Evolutionary conservation across 2,329 filamentous ascomycete genomes (phyloP), one percentile per base, ranked within the genome.

Genomic region (Pseudogymnoascus sp.): DNA sequence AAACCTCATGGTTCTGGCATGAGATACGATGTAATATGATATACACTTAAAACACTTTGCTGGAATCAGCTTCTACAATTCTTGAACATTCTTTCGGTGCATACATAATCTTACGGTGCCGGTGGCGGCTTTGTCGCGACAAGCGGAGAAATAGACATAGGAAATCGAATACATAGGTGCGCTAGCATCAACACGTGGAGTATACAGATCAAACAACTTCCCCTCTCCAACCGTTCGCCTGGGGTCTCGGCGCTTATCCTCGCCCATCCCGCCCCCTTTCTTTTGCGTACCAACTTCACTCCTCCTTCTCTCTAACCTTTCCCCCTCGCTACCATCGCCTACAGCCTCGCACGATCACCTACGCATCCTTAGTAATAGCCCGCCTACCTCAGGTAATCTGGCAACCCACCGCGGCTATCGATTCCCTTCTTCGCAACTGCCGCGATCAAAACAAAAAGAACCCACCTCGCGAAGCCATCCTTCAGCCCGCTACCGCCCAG

Each of bases 381-480:
- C 13, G n/a, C 45, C 45, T 59, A 59, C 55, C 36, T 59, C 55
- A 59, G 25, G 55, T 59, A 59, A 31, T 39, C 18, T 59, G 55
- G 55, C 55, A 59, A 59, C 55, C 55, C 55, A 61, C 60, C 48
- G n/a, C 48, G 40, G 21, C 45, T 59, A 60, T 61, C 60, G 7
- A 42, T 29, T 7, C 61, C 64, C 27, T 64, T 62, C 48, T 67
- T 68, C 55, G 61, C 59, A 7, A 61, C 62, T n/a, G 64, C 27
- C 31, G 66, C 64, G 33, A 68, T 71, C 62, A 75, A 69, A 63
- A 80, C 64, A 21, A 79, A 74, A 62, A 80, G 58, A 21, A 79
- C 66, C 82, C 83, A 85, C 67, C 82, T 76, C 61, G 80, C 8
- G 61, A 83, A 76, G 72, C 78, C 78, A 73, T 78, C 78, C 75